Evolutionary conservation across 202 grass and related monocot genomes (phyloP).

Genomic region (Zoysia matrella): DNA sequence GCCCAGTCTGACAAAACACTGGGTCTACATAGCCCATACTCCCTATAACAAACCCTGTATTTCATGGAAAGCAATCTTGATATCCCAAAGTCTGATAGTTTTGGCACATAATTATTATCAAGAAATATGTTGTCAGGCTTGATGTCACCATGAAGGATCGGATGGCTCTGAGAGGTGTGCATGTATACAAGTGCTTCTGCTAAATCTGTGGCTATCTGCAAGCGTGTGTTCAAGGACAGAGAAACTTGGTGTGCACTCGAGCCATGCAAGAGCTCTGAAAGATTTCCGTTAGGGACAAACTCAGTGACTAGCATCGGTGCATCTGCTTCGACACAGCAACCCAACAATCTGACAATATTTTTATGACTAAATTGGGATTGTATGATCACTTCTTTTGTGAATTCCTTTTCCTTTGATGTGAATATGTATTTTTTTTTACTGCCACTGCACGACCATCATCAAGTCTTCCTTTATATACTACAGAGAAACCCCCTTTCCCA

Average conservation of each 20-base stretch:
- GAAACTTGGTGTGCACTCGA: background rate
- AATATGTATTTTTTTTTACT: constrained; percentile 1
- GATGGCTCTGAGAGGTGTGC: constrained; percentile 12
- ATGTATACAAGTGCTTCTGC: constrained; percentile 21
- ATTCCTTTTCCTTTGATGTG: background rate
- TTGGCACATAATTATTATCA: background rate
- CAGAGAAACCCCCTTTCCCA: constrained; percentile 4
- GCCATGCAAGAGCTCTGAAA: background rate
- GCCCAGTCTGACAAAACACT: background rate
- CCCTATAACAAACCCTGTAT: background rate
- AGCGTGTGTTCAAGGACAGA: background rate
- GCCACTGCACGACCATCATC: constrained; percentile 3
- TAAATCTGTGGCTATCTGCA: background rate
- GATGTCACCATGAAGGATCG: constrained; percentile 10
- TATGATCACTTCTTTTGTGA: constrained; percentile 25
- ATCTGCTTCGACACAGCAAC: background rate
- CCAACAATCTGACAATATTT: constrained; percentile 8
- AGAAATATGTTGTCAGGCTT: constrained; percentile 16
- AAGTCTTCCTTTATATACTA: constrained; percentile 19
- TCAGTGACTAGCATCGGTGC: background rate
- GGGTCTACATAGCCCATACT: constrained; percentile 18
- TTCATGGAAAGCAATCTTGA: constrained; percentile 9
- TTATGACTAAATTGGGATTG: constrained; percentile 5
- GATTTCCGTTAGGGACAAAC: constrained; percentile 10
- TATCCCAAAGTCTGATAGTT: constrained; percentile 2